Base-by-base conservation (phyloP, 2,329 filamentous ascomycete species). In the Penicillium sp. region DNA sequence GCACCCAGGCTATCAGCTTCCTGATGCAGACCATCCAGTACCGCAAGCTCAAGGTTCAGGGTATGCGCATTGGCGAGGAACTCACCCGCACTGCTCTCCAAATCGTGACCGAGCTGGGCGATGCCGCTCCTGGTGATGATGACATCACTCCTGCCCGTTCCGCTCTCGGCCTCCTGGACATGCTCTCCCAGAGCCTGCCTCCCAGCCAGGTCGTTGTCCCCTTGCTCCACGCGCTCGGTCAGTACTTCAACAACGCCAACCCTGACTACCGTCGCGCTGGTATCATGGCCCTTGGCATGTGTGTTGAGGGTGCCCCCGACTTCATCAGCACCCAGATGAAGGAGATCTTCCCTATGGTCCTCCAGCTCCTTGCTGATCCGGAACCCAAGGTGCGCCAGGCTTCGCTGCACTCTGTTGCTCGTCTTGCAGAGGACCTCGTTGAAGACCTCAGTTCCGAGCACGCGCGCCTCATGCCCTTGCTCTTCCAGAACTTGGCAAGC, bases 201-300 rank as follows among this genome's bases (percentile, higher is more conserved):
- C 90, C 93, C 2, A 90, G 87, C 64, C 91, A 96, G 72, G 91
- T 96, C 33, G 85, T 96, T 50, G 88, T 96, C 21, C 91, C 93
- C 41, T 79, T 98, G 2, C 82, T 98, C 29, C 86, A 95, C 60
- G 83, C 87, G 46, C 85, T 97, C 58, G 84, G 88, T 33, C 80
- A 81, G 59, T 96, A 93, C 65, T 88, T 91, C 59, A 79, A 79
- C 60, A 84, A 82, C 64, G 72, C 78, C 52, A 80, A 94, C 63
- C 79, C 89, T 32, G 83, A 88, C 61, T 85, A 86, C 73, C 84
- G 91, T 53, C 87, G 91, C 71, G 90, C 91, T 48, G 90, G 87
- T 71, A 93, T 97, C 65, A 78, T 97, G 55, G 85, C 91, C 43
- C 80, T 98, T 5, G 91, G 91, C 52, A 94, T 91, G 75, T 91